Base-by-base conservation (phyloP, 805 yeast genomes). In the Ogataea polymorpha region DNA sequence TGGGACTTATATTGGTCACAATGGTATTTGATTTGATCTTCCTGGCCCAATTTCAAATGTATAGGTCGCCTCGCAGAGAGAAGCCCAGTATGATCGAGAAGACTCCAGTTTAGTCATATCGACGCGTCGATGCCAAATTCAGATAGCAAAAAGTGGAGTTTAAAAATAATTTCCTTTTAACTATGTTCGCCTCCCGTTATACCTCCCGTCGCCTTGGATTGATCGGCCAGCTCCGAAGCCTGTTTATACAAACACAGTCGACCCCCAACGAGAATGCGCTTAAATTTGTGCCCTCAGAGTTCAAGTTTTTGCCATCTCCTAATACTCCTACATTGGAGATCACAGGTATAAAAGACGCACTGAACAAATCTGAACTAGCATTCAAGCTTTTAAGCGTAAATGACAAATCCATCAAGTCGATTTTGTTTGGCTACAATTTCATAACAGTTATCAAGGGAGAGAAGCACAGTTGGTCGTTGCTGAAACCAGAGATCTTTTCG, bases 201-300 rank as follows among this genome's bases (percentile, higher is more conserved):
- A 75, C 60, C 6, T 70, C 57, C 0, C 86, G 37, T 16, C 21
- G 20, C 13, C 26, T 3, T 16, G 31, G n/a, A 8, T 12, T 24
- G 21, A 32, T 15, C 17, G 26, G 15, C 23, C 51, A 44, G 38
- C 39, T 46, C 12, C 50, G 65, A 32, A 37, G 43, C 32, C 58
- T 83, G 23, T 83, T 80, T 61, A 88, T 88, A 32, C 95, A 86
- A 59, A 88, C 96, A 0, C 80, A 83, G 24, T 78, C 81, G 23
- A 88, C 96, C 0, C 96, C 96, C 2, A 88, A 88, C 58, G 90
- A 80, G 39, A 80, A 86, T 51, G 96, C 96, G 0, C 63, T 88
- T 42, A 88, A 88, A 68, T 88, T 88, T 54, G 61, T 86, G 23
- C 96, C 96, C 1, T 80, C 88, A 10, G 51, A 53, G 13, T 77